Evolutionary conservation across 345 rosid species (phyloP).

Genomic region (Salix arbutifolia): DNA sequence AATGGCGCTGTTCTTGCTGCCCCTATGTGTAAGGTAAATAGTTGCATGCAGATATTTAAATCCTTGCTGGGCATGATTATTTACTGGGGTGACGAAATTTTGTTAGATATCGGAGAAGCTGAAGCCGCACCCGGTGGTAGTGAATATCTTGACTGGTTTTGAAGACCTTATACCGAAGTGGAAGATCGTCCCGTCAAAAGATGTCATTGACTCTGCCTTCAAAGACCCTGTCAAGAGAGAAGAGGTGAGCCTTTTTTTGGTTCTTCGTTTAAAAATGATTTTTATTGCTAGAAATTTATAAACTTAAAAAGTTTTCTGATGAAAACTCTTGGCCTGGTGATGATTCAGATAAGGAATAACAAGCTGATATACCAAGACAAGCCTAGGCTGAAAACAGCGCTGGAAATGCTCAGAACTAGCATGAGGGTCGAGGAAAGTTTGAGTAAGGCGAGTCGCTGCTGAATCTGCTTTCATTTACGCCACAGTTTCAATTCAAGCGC

Average conservation of each 20-base stretch:
- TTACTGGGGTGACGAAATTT: background rate
- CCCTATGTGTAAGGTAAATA: constrained; percentile 93
- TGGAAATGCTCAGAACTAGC: constrained; percentile 92
- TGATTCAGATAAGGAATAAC: constrained; percentile 66
- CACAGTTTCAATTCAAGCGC: background rate
- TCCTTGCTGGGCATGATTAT: background rate
- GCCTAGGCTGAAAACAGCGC: constrained; percentile 88
- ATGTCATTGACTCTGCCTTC: constrained; percentile 74
- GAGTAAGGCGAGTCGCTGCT: constrained; percentile 38
- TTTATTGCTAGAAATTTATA: background rate
- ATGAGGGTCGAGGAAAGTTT: constrained; percentile 69
- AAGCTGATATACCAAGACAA: constrained; percentile 93
- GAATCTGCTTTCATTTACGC: background rate
- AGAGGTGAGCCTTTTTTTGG: constrained; percentile 36
- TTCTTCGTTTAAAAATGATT: background rate
- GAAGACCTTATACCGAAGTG: constrained; percentile 91
- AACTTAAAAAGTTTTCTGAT: too few relatives aligned
- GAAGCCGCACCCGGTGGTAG: constrained; percentile 86
- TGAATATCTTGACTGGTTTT: constrained; percentile 68
- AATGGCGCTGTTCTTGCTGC: constrained; percentile 90
- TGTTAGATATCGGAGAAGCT: constrained; percentile 82
- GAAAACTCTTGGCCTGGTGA: background rate
- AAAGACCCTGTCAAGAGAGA: constrained; percentile 83
- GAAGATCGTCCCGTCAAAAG: constrained; percentile 93
- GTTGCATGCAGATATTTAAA: background rate